phyloP scores from a whole-genome alignment of 75 land plant genomes.

The Pseudotsuga menziesii region DNA sequence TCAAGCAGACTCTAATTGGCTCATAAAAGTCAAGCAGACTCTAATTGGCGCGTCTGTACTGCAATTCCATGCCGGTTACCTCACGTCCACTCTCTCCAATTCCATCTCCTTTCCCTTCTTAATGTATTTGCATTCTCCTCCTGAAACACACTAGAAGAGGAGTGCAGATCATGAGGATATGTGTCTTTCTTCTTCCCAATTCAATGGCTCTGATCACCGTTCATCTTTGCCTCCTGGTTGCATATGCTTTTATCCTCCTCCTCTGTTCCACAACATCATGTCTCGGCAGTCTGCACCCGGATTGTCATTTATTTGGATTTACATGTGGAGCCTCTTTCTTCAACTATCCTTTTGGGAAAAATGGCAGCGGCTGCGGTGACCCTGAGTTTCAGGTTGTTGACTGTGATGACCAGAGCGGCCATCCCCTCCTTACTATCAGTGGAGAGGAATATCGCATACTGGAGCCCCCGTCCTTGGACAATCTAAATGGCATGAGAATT shows the following conservation, averaged over 20 bases:
- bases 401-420: not conserved
- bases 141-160: too few relatives aligned
- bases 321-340: not conserved
- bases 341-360: not conserved
- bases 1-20: too few relatives aligned
- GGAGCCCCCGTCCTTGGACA: not conserved
- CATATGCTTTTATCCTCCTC: not conserved
- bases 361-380: conserved; percentile 1
- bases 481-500: not conserved
- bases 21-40: too few relatives aligned
- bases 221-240: too few relatives aligned
- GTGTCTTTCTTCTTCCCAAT: too few relatives aligned
- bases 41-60: too few relatives aligned
- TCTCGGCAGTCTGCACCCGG: not conserved
- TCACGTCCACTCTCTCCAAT: too few relatives aligned
- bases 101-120: too few relatives aligned
- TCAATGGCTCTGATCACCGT: too few relatives aligned
- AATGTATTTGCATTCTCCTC: too few relatives aligned
- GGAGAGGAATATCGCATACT: not conserved
- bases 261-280: not conserved
- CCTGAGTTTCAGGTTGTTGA: not conserved
- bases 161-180: not conserved
- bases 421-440: not conserved
- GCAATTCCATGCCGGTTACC: too few relatives aligned
- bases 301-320: not conserved